Evolutionary conservation across 2,329 filamentous ascomycete species (phyloP), one percentile per base, ranked within the genome.

Genomic region (Capronia epimyces): DNA sequence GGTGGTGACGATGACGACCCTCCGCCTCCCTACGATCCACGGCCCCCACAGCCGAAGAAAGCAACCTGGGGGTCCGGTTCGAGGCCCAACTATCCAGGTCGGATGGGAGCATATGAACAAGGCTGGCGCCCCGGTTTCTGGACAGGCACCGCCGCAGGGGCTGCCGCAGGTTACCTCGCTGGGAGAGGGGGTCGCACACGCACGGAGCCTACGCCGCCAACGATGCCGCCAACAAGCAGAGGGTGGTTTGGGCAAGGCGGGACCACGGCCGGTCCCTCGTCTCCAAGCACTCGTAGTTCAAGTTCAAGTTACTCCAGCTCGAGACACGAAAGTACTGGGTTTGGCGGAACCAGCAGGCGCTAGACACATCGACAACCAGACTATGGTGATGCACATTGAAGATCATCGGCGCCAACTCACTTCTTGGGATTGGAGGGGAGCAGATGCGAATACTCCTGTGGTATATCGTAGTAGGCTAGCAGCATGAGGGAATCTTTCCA

Each of bases 121-220:
- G 64, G 67, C 1, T 75, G 71, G 71, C 66, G 64, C 45, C 72
- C 73, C 1, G 73, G 73, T 1, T 75, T 75, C 49, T 75, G 72
- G 73, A 67, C 71, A 18, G 73, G 73, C 18, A 68, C 67, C 9
- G 53, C 69, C 34, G 64, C 69, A 40, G 73, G 73, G 46, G 67
- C 64, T 7, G 66, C 68, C 13, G 67, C 69, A 22, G 72, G 70
- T 9, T 75, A 74, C 62, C 59, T 64, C 2, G 57, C 71, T 36
- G 71, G 70, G 13, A 68, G 61, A 45, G 50, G 60, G 63, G 55
- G 64, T 46, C 53, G 56, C 20, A 54, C 64, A 50, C 55, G 57
- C 18, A 51, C 49, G 34, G 53, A 50, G 50, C 59, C 46, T 50
- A 54, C 46, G 27, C 50, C 22, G 45, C 59, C 29, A 53, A 52